Percentiles rank a stretch among this genome's conserved stretches.
Conservation (phyloP, 768 basidiomycete genomes). For the Chlorophyllum brunneum region DNA sequence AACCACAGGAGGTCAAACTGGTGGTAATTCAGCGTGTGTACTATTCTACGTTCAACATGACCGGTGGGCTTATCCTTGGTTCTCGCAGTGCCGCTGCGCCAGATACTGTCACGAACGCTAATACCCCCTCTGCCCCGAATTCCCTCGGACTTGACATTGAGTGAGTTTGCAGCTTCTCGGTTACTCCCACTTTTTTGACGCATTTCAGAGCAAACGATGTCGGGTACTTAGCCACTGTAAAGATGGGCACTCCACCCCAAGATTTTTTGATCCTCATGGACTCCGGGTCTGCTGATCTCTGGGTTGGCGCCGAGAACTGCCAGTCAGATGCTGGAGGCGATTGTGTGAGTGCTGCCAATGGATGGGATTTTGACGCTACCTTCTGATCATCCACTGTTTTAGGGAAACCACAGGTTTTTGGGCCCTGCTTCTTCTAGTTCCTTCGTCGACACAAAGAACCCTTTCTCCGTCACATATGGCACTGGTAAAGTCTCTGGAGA, state of each 20-base stretch:
- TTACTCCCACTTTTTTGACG: slow-evolving; percentile 25
- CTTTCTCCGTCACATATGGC: slow-evolving; percentile 49
- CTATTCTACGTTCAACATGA: neutral
- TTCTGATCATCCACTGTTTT: neutral
- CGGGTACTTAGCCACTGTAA: slow-evolving; percentile 14
- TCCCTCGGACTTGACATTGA: slow-evolving; percentile 57
- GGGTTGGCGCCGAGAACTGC: slow-evolving; percentile 51
- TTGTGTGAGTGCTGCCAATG: slow-evolving; percentile 21
- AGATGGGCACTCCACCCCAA: slow-evolving; percentile 44
- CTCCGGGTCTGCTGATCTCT: slow-evolving; percentile 60
- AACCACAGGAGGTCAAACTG: neutral
- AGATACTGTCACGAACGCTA: slow-evolving; percentile 15
- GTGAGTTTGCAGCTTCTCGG: slow-evolving; percentile 26
- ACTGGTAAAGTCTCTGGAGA: slow-evolving; percentile 57
- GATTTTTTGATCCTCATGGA: slow-evolving; percentile 54
- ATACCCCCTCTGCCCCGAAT: slow-evolving; percentile 20
- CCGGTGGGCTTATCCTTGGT: slow-evolving; percentile 12
- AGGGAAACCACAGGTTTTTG: slow-evolving; percentile 44
- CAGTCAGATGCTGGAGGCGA: slow-evolving; percentile 26
- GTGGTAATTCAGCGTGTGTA: neutral
- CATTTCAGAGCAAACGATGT: slow-evolving; percentile 6
- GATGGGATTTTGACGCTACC: neutral
- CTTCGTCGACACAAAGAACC: slow-evolving; percentile 43
- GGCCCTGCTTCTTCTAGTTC: slow-evolving; percentile 53
- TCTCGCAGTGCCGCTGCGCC: neutral